phyloP scores from a whole-genome alignment of 2,329 filamentous ascomycete genomes.

The Raffaelea arxii region DNA sequence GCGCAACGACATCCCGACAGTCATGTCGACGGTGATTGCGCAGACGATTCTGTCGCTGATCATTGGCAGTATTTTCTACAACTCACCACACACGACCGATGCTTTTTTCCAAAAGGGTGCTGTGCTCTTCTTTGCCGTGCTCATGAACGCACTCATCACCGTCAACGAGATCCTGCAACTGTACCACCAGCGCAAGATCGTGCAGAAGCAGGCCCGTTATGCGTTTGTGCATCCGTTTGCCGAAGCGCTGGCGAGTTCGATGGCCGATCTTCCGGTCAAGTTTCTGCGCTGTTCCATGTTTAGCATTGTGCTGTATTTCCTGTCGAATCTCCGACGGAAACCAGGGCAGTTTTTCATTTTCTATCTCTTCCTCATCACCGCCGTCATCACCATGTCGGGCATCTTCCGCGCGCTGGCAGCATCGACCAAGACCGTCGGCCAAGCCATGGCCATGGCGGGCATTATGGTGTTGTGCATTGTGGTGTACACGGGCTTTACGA shows the following conservation, averaged over 20 bases:
- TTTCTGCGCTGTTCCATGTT: slow-evolving; percentile 64
- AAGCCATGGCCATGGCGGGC: slow-evolving; percentile 51
- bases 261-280: slow-evolving; percentile 79
- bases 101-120: slow-evolving; percentile 55
- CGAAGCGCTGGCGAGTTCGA: slow-evolving; percentile 76
- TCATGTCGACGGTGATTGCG: slow-evolving; percentile 73
- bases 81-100: slow-evolving; percentile 13
- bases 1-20: slow-evolving; percentile 61
- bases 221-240: slow-evolving; percentile 83
- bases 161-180: slow-evolving; percentile 77
- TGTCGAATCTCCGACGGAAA: slow-evolving; percentile 69
- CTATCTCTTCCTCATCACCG: slow-evolving; percentile 63
- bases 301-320: slow-evolving; percentile 76
- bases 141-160: slow-evolving; percentile 76
- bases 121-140: slow-evolving; percentile 75
- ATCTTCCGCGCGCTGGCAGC: slow-evolving; percentile 22
- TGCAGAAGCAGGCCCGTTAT: slow-evolving; percentile 81
- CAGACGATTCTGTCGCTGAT: slow-evolving; percentile 47
- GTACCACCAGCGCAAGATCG: slow-evolving; percentile 80
- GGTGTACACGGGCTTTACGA: slow-evolving; percentile 61
- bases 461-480: slow-evolving; percentile 55
- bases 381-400: slow-evolving; percentile 37
- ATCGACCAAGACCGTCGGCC: slow-evolving; percentile 31
- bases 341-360: slow-evolving; percentile 78
- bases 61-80: slow-evolving; percentile 11